Evolutionary conservation across 2,329 filamentous ascomycete species (phyloP), one percentile per base, ranked within the genome.

Genomic region (Diplodia intermedia): DNA sequence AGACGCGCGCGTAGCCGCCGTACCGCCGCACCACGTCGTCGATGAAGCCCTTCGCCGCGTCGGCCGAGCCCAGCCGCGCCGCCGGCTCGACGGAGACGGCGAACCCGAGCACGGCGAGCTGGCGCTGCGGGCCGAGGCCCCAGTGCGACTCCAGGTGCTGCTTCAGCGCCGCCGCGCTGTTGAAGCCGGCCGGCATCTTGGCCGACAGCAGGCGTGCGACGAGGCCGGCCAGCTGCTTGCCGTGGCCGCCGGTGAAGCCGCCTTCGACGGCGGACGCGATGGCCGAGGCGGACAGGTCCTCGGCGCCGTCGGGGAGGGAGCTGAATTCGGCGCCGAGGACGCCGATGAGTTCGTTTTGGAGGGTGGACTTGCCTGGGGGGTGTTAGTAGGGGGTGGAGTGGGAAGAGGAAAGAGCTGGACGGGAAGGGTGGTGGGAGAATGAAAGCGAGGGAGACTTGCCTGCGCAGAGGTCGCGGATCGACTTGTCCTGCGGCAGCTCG

Each of bases 261-360:
- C 49, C 26, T n/a, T 55, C 52, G 14, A 56, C 20, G 3, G 54
- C 65, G 23, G 53, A 23, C 4, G 23, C 66, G 38, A 68, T 29
- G 12, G 50, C 57, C 2, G 3, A 49, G 8, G 3, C 23, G 23
- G 66, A 18, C 15, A 65, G n/a, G 38, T 68, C 66, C 14, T 68
- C 66, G 20, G 23, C 4, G 8, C 26, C 50, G 36, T 68, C 66
- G 33, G 66, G 66, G 4, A 57, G 31, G 14, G 36, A 43, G 15
- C 57, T 50, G 49, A 68, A 69, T 15, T 62, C 67, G 36, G 52
- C 52, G 43, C 36, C 40, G 4, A 69, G 36, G 15, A 62, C 63
- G 20, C 68, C 50, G 31, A 69, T 29, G 40, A 69, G 50, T 20
- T 69, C 68, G 38, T 69, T 69, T 55, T 69, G 68, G 18, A 69